A percentile compares a stretch with the other conserved stretches of the same genome.
These are phyloP conservation scores for Fusarium guadeloupense DNA, from an alignment of 2,329 filamentous ascomycete genomes.

Conservation along the genomic window DNA sequence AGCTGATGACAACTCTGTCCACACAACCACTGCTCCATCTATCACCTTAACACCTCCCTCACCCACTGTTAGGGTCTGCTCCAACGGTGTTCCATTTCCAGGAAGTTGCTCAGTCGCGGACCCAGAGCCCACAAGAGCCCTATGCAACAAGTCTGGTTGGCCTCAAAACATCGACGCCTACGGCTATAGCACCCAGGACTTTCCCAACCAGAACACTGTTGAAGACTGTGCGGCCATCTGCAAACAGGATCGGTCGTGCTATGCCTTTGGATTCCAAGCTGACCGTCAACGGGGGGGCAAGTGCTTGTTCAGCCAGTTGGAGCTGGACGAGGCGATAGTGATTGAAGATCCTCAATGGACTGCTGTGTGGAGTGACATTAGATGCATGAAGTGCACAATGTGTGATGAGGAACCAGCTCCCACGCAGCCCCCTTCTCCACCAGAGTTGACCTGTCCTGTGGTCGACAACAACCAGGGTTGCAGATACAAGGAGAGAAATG, in stretches of 20 bases:
- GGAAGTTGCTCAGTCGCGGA: conserved; percentile 10
- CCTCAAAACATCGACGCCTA: conserved; percentile 9
- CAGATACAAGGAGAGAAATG: conserved; percentile 15
- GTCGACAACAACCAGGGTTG: neutral
- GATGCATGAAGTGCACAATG: conserved; percentile 19
- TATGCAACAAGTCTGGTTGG: conserved; percentile 16
- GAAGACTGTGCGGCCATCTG: conserved; percentile 34
- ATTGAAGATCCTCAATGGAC: neutral
- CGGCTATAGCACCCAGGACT: neutral
- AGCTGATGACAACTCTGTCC: neutral
- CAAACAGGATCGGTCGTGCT: conserved; percentile 7
- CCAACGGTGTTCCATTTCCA: conserved; percentile 20
- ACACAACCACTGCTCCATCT: neutral
- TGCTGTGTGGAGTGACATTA: conserved; percentile 17
- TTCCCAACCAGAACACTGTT: conserved; percentile 8
- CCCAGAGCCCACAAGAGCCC: conserved; percentile 2
- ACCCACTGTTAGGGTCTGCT: neutral
- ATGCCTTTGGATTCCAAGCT: conserved; percentile 23
- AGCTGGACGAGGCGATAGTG: conserved; percentile 5
- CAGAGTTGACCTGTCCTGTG: conserved; percentile 9
- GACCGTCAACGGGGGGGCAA: neutral
- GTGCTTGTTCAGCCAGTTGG: conserved; percentile 11
- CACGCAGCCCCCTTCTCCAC: neutral
- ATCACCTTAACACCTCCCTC: conserved; percentile 1
- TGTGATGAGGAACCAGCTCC: conserved; percentile 7